Conservation (phyloP, 148 eudicot species). For the Heliamphora exappendiculata region DNA sequence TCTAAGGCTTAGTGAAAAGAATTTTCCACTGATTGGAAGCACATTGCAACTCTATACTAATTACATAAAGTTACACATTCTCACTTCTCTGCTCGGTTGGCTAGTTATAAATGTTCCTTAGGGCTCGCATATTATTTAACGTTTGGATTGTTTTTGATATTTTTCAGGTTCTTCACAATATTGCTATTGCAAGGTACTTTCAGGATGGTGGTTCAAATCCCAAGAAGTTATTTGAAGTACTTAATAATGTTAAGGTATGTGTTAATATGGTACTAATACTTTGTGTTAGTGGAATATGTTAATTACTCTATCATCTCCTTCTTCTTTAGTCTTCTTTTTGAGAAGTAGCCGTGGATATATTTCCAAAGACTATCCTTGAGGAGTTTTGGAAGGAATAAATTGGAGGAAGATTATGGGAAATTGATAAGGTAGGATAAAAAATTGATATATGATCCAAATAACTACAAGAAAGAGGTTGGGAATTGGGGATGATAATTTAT, state of each 20-base stretch:
- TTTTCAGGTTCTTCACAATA: conserved; percentile 67
- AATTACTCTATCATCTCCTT: not conserved
- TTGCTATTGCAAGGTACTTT: conserved; percentile 57
- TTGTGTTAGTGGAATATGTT: not conserved
- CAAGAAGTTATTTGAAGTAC: conserved; percentile 61
- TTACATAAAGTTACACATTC: not conserved
- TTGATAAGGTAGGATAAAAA: not conserved
- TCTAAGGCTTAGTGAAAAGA: not conserved
- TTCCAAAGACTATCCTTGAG: not conserved
- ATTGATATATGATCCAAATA: not conserved
- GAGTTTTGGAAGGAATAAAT: not conserved
- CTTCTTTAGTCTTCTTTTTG: not conserved
- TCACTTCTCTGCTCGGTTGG: not conserved
- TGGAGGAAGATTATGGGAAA: not conserved
- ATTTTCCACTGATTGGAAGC: not conserved
- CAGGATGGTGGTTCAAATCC: conserved; percentile 74
- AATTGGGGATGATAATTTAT: not conserved
- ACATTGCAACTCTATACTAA: not conserved
- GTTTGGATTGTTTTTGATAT: conserved; percentile 1
- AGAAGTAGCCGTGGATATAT: not conserved
- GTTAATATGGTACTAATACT: not conserved
- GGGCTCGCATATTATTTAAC: conserved; percentile 9
- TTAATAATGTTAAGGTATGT: conserved; percentile 63
- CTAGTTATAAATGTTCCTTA: not conserved
- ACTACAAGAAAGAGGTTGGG: not conserved